Evolutionary conservation across 345 rosid species (phyloP).

Genomic region (Citrus hindsii): DNA sequence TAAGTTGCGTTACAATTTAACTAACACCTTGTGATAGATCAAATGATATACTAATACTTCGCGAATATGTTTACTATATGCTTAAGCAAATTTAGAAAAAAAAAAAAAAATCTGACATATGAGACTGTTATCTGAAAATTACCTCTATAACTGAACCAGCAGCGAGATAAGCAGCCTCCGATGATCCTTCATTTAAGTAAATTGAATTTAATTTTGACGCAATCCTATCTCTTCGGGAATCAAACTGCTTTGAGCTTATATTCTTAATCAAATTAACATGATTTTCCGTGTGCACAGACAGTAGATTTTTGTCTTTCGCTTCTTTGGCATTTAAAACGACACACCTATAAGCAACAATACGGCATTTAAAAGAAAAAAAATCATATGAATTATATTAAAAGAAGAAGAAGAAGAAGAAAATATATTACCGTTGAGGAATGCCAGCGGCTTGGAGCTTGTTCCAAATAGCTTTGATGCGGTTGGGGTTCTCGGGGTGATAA

Average conservation of each 20-base stretch:
- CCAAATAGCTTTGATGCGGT: slow-evolving; percentile 78
- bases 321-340: slow-evolving; percentile 62
- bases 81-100: not conserved
- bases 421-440: slow-evolving; percentile 52
- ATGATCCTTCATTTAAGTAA: slow-evolving; percentile 77
- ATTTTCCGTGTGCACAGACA: slow-evolving; percentile 55
- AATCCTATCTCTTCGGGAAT: slow-evolving; percentile 41
- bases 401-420: too few species aligned
- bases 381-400: not conserved
- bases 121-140: not conserved
- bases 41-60: not conserved
- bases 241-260: slow-evolving; percentile 58
- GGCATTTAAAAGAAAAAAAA: not conserved
- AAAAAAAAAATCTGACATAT: not conserved
- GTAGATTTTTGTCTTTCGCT: slow-evolving; percentile 59
- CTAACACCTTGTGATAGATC: not conserved
- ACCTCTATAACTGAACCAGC: slow-evolving; percentile 93
- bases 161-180: slow-evolving; percentile 81
- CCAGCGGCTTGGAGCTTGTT: slow-evolving; percentile 55
- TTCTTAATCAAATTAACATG: slow-evolving; percentile 63
- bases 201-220: slow-evolving; percentile 73
- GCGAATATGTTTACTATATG: not conserved
- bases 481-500: slow-evolving; percentile 71
- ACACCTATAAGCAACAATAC: slow-evolving; percentile 47
- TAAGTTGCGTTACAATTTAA: not conserved